Conservation (phyloP, 192 early-diverging fungal species). For the Coemansia sp. region DNA sequence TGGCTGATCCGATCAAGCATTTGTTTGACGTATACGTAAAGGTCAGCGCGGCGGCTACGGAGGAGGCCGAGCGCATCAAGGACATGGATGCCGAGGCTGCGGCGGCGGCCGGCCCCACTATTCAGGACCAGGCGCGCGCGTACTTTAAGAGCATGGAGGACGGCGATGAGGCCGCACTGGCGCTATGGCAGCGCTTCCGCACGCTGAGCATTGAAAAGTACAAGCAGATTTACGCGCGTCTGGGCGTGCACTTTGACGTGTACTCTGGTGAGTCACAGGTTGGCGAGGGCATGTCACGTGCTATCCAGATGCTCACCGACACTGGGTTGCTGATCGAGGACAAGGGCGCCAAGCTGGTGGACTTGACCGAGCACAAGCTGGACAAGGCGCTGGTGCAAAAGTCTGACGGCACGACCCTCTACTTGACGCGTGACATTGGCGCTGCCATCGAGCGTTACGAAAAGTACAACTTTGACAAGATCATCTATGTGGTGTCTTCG, state of each 20-base stretch:
- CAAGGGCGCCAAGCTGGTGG: conserved; percentile 84
- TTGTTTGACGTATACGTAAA: conserved; percentile 90
- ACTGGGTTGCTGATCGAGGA: conserved; percentile 66
- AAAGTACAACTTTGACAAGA: conserved; percentile 84
- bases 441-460: conserved; percentile 89
- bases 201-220: conserved; percentile 89
- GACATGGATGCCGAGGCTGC: conserved; percentile 59
- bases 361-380: conserved; percentile 82
- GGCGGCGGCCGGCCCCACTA: conserved; percentile 60
- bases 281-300: conserved; percentile 65
- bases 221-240: conserved; percentile 84
- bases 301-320: conserved; percentile 70
- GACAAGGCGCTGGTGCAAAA: conserved; percentile 82
- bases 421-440: conserved; percentile 95
- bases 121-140: conserved; percentile 82
- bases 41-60: conserved; percentile 40
- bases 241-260: conserved; percentile 90
- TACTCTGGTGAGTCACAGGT: conserved; percentile 97
- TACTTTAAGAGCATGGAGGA: conserved; percentile 97
- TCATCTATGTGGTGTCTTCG: conserved; percentile 88
- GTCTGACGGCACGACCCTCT: conserved; percentile 89
- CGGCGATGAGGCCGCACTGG: conserved; percentile 76
- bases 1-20: conserved; percentile 83
- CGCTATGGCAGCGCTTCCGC: conserved; percentile 85
- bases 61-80: background rate